Evolutionary conservation across 306 rosid species (phyloP).

Genomic region (Cicer chorassanicum): DNA sequence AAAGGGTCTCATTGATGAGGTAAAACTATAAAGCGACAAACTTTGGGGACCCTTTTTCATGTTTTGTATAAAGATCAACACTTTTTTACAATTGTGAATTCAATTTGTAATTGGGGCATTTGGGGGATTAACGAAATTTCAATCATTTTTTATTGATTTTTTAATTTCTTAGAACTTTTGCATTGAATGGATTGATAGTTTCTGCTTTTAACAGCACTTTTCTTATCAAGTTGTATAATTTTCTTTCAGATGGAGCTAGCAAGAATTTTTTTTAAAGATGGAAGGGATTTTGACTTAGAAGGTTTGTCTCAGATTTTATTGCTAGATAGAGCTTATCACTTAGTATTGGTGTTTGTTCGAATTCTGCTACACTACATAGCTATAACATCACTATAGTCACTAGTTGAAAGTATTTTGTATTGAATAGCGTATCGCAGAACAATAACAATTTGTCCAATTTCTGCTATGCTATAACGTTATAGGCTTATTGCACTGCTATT

Average conservation of each 20-base stretch:
- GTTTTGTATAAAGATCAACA: conserved; percentile 28
- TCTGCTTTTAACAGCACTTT: conserved; percentile 20
- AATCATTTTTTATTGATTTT: background rate
- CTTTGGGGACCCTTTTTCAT: conserved; percentile 37
- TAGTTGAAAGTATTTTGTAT: too few species aligned
- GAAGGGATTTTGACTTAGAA: conserved; percentile 81
- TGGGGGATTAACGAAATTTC: conserved; percentile 2
- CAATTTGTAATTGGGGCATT: conserved; percentile 2
- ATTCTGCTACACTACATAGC: too few species aligned
- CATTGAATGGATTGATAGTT: conserved; percentile 16
- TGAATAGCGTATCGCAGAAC: too few species aligned
- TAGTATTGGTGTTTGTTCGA: background rate
- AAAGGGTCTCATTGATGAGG: conserved; percentile 93
- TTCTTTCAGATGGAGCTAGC: conserved; percentile 78
- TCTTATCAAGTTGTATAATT: conserved; percentile 41
- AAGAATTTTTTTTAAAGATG: conserved; percentile 79
- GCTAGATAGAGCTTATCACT: conserved; percentile 17
- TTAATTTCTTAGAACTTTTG: conserved; percentile 23
- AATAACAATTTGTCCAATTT: too few species aligned
- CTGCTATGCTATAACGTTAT: too few species aligned
- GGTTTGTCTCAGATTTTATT: conserved; percentile 57
- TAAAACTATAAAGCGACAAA: conserved; percentile 36
- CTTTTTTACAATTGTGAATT: conserved; percentile 35
- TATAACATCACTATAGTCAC: too few species aligned
- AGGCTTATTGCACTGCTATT: too few species aligned